A percentile compares a stretch with the other conserved stretches of the same genome.
Evolutionary conservation across 345 rosid species (phyloP).

Genomic region (Boechera retrofracta): DNA sequence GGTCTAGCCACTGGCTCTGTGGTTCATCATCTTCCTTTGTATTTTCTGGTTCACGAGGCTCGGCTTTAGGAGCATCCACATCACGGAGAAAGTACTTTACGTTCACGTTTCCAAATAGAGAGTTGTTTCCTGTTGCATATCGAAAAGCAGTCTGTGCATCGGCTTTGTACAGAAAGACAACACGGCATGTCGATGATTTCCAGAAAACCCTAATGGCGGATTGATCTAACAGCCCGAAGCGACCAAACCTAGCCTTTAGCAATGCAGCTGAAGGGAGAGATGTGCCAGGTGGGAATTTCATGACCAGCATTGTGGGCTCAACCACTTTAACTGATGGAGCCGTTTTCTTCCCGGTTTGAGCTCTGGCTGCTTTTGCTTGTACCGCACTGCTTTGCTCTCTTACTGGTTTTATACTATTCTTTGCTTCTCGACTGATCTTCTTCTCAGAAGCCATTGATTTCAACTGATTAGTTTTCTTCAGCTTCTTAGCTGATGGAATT

Average conservation of each 20-base stretch:
- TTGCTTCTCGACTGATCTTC: conserved; percentile 53
- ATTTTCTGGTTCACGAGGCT: conserved; percentile 55
- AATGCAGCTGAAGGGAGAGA: conserved; percentile 89
- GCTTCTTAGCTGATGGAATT: conserved; percentile 72
- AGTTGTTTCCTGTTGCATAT: conserved; percentile 69
- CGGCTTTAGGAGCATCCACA: conserved; percentile 67
- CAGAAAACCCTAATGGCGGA: conserved; percentile 89
- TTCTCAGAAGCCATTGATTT: conserved; percentile 72
- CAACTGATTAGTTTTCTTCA: conserved; percentile 63
- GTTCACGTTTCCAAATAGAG: conserved; percentile 73
- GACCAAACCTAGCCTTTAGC: conserved; percentile 92
- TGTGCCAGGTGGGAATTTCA: conserved; percentile 90
- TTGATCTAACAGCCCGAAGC: conserved; percentile 90
- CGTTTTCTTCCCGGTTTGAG: conserved; percentile 54
- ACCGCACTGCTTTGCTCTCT: conserved; percentile 54
- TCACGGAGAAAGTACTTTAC: conserved; percentile 76
- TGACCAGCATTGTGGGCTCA: conserved; percentile 97
- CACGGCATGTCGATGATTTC: conserved; percentile 89
- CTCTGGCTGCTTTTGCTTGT: conserved; percentile 50
- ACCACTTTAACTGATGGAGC: conserved; percentile 58
- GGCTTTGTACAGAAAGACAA: conserved; percentile 80
- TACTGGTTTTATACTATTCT: conserved; percentile 46
- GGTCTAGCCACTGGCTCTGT: conserved; percentile 42
- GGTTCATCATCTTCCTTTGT: conserved; percentile 42
- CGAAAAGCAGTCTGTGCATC: conserved; percentile 85